Conservation (phyloP, 2,329 filamentous ascomycete genomes). For the Lecanicillium sp. region DNA sequence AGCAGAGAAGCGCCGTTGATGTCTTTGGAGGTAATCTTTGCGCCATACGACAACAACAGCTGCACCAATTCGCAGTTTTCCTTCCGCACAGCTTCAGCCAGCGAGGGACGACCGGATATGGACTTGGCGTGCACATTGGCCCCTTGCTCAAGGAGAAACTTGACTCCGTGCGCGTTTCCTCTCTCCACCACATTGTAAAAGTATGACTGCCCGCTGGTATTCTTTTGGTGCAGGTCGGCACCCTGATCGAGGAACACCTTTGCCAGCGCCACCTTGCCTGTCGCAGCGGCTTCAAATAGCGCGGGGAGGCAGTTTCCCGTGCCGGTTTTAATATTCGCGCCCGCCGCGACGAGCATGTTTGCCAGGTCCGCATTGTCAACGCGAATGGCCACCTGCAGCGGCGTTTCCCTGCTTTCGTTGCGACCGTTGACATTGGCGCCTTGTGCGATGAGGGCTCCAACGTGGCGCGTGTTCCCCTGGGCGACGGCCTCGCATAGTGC, state of each 20-base stretch:
- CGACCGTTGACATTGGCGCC: constrained; percentile 18
- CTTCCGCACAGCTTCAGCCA: constrained; percentile 5
- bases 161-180: constrained; percentile 2
- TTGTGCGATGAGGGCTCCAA: constrained; percentile 14
- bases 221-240: constrained; percentile 2
- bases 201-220: constrained; percentile 3
- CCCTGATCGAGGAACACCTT: constrained; percentile 4
- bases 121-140: constrained; percentile 2
- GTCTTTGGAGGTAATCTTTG: constrained; percentile 2
- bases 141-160: constrained; percentile 7
- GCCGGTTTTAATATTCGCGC: constrained; percentile 14
- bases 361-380: constrained; percentile 15
- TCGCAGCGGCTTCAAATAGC: constrained; percentile 13
- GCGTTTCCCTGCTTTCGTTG: constrained; percentile 14
- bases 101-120: neutral
- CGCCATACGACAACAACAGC: constrained; percentile 3
- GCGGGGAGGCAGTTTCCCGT: constrained; percentile 11
- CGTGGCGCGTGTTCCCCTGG: constrained; percentile 13
- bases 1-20: constrained; percentile 1
- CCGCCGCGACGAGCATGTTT: constrained; percentile 15
- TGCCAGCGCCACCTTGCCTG: constrained; percentile 7
- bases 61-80: constrained; percentile 2
- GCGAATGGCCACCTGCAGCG: constrained; percentile 15
- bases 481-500: constrained; percentile 12
- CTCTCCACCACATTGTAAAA: constrained; percentile 7